phyloP scores from a whole-genome alignment of 371 early-diverging fungal genomes.

The Syncephalastrum sp. region DNA sequence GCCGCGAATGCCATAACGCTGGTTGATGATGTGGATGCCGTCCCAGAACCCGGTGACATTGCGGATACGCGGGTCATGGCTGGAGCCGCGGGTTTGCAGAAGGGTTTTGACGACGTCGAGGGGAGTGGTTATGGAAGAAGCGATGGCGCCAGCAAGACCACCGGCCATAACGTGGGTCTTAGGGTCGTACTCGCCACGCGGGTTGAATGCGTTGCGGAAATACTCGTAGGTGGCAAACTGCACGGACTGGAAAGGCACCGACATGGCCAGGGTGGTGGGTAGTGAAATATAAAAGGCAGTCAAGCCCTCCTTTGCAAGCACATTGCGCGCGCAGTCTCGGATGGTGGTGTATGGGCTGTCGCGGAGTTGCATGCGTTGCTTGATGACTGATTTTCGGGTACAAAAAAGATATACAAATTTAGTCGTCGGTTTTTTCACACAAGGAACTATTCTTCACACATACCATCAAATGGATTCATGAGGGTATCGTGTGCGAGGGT shows the following conservation, averaged over 20 bases:
- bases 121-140: constrained; percentile 86
- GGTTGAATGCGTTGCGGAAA: constrained; percentile 69
- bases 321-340: constrained; percentile 66
- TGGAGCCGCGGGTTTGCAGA: constrained; percentile 84
- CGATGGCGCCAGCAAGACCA: constrained; percentile 86
- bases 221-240: constrained; percentile 93
- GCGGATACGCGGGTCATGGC: constrained; percentile 63
- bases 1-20: constrained; percentile 70
- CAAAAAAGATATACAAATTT: constrained; percentile 3
- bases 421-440: neutral
- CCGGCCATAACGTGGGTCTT: constrained; percentile 80
- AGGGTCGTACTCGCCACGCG: constrained; percentile 75
- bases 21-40: constrained; percentile 73
- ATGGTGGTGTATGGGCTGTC: constrained; percentile 66
- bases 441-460: constrained; percentile 8
- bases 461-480: constrained; percentile 95
- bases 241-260: constrained; percentile 90
- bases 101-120: constrained; percentile 93
- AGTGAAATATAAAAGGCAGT: constrained; percentile 91
- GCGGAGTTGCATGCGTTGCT: constrained; percentile 95
- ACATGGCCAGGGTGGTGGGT: constrained; percentile 92
- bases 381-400: constrained; percentile 66
- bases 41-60: constrained; percentile 66
- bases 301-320: constrained; percentile 77
- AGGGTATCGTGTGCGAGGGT: constrained; percentile 86